Conservation (phyloP, 257 asterid genomes). For the Echites panduratus region DNA sequence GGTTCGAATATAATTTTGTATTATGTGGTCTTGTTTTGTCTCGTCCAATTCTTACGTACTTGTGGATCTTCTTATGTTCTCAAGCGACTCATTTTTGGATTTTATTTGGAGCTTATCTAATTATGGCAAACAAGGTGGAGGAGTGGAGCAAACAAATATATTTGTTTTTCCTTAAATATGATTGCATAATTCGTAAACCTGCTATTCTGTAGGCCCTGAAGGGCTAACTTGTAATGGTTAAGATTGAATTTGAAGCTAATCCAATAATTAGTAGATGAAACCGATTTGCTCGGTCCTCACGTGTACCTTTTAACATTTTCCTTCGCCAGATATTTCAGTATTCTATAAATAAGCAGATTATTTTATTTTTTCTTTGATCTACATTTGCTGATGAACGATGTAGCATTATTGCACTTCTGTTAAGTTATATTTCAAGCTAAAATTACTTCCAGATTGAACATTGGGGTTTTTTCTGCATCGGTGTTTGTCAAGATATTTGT, state of each 20-base stretch:
- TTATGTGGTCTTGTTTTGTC: background rate
- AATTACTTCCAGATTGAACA: background rate
- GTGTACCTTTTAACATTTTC: background rate
- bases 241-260: background rate
- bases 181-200: background rate
- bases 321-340: background rate
- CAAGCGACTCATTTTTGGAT: background rate
- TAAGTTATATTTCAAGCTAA: background rate
- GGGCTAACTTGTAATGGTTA: background rate
- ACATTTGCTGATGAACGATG: background rate
- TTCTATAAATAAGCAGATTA: background rate
- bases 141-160: background rate
- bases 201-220: slow-evolving; percentile 3
- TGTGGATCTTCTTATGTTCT: background rate
- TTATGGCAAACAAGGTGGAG: background rate
- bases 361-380: background rate
- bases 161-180: background rate
- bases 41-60: slow-evolving; percentile 1
- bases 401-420: background rate
- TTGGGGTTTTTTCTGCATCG: background rate
- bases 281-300: background rate
- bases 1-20: slow-evolving; percentile 8
- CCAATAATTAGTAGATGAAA: background rate
- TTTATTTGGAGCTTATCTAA: background rate
- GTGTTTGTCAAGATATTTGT: background rate